phyloP scores from a whole-genome alignment of 129 eudicot species.

The Tanacetum coccineum region DNA sequence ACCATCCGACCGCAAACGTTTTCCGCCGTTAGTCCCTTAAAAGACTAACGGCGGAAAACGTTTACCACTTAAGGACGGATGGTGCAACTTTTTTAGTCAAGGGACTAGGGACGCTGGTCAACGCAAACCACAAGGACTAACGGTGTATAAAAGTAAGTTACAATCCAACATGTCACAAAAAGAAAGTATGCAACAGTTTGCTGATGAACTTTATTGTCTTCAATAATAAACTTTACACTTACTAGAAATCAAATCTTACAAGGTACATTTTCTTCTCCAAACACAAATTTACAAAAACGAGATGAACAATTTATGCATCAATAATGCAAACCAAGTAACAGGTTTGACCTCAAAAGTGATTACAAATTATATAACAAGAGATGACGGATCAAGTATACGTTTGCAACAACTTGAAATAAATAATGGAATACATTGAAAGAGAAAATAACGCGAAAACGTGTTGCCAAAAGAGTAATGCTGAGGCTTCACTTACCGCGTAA shows the following conservation, averaged over 20 bases:
- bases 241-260: neutral
- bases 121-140: too few relatives aligned
- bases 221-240: neutral
- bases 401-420: conserved; percentile 61
- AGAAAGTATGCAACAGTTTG: neutral
- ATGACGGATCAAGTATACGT: too few relatives aligned
- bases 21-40: too few relatives aligned
- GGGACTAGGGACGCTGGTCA: too few relatives aligned
- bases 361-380: too few relatives aligned
- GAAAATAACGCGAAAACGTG: conserved; percentile 66
- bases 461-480: conserved; percentile 90
- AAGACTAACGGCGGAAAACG: too few relatives aligned
- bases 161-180: neutral
- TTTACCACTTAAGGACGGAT: too few relatives aligned
- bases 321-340: too few relatives aligned
- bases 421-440: conserved; percentile 53
- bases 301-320: neutral
- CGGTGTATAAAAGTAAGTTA: too few relatives aligned
- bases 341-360: too few relatives aligned
- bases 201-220: neutral
- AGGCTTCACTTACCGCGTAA: conserved; percentile 84
- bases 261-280: conserved; percentile 2
- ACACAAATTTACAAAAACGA: neutral
- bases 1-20: too few relatives aligned
- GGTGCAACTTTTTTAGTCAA: too few relatives aligned